Percentiles rank a stretch among this genome's conserved stretches.
Conservation (phyloP, 1,139 yeast genomes). For the Candida mesenterica region DNA sequence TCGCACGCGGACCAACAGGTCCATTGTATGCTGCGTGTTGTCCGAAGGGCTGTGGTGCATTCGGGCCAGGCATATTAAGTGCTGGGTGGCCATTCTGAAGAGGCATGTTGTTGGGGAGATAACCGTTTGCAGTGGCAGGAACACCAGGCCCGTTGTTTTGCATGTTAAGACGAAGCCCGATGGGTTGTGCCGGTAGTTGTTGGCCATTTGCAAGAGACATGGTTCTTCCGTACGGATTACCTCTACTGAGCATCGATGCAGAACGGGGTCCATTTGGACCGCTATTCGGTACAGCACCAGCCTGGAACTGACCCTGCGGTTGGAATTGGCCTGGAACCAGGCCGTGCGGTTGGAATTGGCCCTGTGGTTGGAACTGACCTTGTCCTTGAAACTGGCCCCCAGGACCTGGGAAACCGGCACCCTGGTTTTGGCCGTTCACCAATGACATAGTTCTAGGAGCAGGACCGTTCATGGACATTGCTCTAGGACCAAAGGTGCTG, state of each 20-base stretch:
- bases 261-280: constrained; percentile 2
- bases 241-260: constrained; percentile 2
- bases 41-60: no score
- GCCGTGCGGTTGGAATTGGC: constrained; percentile 1
- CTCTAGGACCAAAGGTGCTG: constrained; percentile 28
- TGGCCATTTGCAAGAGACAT: constrained; percentile 5
- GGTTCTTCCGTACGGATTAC: constrained; percentile 5
- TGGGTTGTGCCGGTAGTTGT: constrained; percentile 1
- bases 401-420: constrained; percentile 1
- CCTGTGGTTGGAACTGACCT: neutral
- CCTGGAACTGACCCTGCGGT: constrained; percentile 1
- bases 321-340: no score
- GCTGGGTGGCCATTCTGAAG: no score
- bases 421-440: constrained; percentile 11
- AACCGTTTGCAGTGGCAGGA: no score
- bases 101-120: no score
- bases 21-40: no score
- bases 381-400: constrained; percentile 2
- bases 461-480: constrained; percentile 19
- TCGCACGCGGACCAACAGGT: constrained; percentile 14
- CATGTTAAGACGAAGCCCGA: neutral
- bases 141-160: neutral
- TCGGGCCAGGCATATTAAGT: no score
- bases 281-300: neutral
- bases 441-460: constrained; percentile 32